Percentiles rank a stretch among this genome's conserved stretches.
Evolutionary conservation across 495 filamentous ascomycete species (phyloP).

Genomic region (Aspergillus baeticus): DNA sequence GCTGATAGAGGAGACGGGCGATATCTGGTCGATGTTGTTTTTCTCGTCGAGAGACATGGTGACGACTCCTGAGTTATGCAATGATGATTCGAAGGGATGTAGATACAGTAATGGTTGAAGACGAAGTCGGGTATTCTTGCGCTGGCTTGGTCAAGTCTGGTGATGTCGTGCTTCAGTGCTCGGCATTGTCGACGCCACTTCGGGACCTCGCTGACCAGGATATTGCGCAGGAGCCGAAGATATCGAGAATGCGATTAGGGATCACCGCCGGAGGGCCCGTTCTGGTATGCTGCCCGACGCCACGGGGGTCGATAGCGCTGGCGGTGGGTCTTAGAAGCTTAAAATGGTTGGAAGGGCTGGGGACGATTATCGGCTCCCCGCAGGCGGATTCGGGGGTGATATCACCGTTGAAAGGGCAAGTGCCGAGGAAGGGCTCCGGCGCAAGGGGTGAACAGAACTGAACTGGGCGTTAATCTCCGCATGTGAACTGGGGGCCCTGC

Average conservation of each 20-base stretch:
- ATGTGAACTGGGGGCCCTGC: conserved; percentile 17
- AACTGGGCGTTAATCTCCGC: background rate
- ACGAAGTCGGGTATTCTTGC: too few species aligned
- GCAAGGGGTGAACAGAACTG: background rate
- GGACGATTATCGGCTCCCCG: background rate
- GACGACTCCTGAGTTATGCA: background rate
- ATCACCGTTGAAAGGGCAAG: background rate
- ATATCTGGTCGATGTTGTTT: conserved; percentile 22
- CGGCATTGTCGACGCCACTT: too few species aligned
- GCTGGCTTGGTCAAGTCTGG: too few species aligned
- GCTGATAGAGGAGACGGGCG: conserved; percentile 6
- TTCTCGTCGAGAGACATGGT: conserved; percentile 19
- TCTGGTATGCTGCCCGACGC: conserved; percentile 1
- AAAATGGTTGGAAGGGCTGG: background rate
- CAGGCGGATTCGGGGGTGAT: background rate
- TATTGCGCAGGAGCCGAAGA: background rate
- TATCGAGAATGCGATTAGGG: background rate
- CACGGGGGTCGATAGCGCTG: background rate
- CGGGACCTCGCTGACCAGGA: too few species aligned
- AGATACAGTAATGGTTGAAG: too few species aligned
- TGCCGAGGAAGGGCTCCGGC: background rate
- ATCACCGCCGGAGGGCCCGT: background rate
- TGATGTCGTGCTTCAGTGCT: too few species aligned
- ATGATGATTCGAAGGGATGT: background rate
- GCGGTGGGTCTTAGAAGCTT: conserved; percentile 11